phyloP scores from a whole-genome alignment of 768 basidiomycete species.

The Tylopilus felleus region DNA sequence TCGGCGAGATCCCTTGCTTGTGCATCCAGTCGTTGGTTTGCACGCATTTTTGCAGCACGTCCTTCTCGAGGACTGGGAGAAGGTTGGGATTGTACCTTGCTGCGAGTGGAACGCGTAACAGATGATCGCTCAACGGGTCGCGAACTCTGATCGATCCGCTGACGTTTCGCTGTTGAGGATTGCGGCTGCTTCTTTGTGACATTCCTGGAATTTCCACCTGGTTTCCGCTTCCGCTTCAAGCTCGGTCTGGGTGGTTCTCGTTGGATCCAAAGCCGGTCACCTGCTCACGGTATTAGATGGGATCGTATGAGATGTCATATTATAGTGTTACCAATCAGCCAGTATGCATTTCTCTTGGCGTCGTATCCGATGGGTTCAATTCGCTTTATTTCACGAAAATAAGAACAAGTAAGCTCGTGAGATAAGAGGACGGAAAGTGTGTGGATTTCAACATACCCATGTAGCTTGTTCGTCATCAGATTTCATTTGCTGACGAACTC shows the following conservation, averaged over 20 bases:
- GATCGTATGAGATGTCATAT: background rate
- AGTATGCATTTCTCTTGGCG: slow-evolving; percentile 73
- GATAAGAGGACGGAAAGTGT: background rate
- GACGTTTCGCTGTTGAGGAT: slow-evolving; percentile 25
- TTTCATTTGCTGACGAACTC: slow-evolving; percentile 70
- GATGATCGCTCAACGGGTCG: slow-evolving; percentile 4
- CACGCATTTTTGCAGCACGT: slow-evolving; percentile 67
- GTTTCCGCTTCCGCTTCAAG: slow-evolving; percentile 42
- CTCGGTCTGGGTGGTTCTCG: slow-evolving; percentile 54
- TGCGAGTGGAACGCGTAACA: slow-evolving; percentile 10
- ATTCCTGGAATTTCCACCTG: slow-evolving; percentile 18
- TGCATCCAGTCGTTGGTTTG: slow-evolving; percentile 63
- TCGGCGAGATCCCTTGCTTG: slow-evolving; percentile 69
- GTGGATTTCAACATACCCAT: slow-evolving; percentile 55
- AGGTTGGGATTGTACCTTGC: slow-evolving; percentile 8
- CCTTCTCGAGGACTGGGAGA: slow-evolving; percentile 42
- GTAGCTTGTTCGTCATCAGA: slow-evolving; percentile 71
- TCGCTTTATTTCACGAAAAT: slow-evolving; percentile 46
- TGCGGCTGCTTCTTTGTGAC: slow-evolving; percentile 19
- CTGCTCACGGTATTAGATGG: slow-evolving; percentile 34
- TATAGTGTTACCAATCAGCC: slow-evolving; percentile 72
- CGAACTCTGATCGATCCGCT: slow-evolving; percentile 13
- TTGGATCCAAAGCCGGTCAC: slow-evolving; percentile 84
- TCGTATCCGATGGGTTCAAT: slow-evolving; percentile 86
- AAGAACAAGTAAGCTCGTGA: background rate